Evolutionary conservation across 306 rosid genomes (phyloP).

Genomic region (Carpinus fangiana): DNA sequence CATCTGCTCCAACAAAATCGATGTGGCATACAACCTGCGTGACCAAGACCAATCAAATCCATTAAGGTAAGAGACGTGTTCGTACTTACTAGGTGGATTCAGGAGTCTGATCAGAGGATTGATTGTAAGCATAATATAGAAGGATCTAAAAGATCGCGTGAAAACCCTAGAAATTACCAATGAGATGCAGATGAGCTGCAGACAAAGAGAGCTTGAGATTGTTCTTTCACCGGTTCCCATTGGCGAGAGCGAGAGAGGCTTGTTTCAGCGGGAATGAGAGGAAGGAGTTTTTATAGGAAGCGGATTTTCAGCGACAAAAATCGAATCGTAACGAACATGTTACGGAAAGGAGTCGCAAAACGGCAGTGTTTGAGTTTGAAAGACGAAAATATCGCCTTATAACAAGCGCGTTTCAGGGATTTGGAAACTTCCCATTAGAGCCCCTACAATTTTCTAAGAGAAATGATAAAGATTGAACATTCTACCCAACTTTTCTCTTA

Average conservation of each 20-base stretch:
- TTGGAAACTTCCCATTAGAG: too few relatives aligned
- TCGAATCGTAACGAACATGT: not conserved
- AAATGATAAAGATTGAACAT: too few relatives aligned
- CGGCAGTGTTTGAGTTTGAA: too few relatives aligned
- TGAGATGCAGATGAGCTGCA: constrained; percentile 36
- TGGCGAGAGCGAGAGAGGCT: not conserved
- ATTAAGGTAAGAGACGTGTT: not conserved
- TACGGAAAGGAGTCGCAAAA: too few relatives aligned
- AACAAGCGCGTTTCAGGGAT: too few relatives aligned
- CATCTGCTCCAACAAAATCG: constrained; percentile 31
- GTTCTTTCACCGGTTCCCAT: not conserved
- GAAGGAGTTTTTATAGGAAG: not conserved
- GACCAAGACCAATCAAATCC: constrained; percentile 4
- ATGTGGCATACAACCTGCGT: constrained; percentile 51
- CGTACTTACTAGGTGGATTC: not conserved
- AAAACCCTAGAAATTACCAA: constrained; percentile 43
- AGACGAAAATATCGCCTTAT: too few relatives aligned
- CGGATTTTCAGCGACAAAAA: not conserved
- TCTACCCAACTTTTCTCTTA: too few relatives aligned
- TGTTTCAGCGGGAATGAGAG: constrained; percentile 3
- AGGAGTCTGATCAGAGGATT: not conserved
- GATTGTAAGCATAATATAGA: constrained; percentile 2
- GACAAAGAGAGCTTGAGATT: constrained; percentile 18
- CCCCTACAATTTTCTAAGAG: too few relatives aligned
- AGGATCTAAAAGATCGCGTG: constrained; percentile 28